Conservation (phyloP, 257 asterid species). For the Nicotiana undulata region DNA sequence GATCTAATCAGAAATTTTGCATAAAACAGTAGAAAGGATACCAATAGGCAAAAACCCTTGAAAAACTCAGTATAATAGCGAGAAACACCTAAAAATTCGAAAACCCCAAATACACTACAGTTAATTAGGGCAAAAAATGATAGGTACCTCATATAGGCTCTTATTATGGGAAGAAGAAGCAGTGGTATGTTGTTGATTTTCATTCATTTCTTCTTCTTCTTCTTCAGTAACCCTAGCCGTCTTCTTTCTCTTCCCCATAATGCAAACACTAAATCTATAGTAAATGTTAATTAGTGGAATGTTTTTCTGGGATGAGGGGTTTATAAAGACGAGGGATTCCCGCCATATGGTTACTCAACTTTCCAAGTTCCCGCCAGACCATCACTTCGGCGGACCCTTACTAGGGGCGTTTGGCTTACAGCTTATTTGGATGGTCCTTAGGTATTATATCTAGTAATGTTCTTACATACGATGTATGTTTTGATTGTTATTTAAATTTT, state of each 20-base stretch:
- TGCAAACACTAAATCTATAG: neutral
- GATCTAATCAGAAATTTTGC: too few species aligned
- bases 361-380: neutral
- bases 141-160: slow-evolving; percentile 60
- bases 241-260: slow-evolving; percentile 56
- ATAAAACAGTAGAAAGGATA: too few species aligned
- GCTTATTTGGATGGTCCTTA: too few species aligned
- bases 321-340: neutral
- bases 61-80: neutral
- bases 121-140: neutral
- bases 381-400: neutral
- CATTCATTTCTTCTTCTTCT: slow-evolving; percentile 14
- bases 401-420: too few species aligned
- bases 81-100: neutral
- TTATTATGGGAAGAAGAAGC: slow-evolving; percentile 44
- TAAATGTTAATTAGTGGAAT: neutral
- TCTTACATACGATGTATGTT: too few species aligned
- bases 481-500: too few species aligned
- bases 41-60: neutral
- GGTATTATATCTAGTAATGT: too few species aligned
- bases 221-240: slow-evolving; percentile 51
- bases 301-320: neutral
- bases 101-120: neutral
- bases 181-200: slow-evolving; percentile 7
- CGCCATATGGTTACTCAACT: neutral